Evolutionary conservation across 345 rosid genomes (phyloP).

Genomic region (Arabidopsis thaliana): DNA sequence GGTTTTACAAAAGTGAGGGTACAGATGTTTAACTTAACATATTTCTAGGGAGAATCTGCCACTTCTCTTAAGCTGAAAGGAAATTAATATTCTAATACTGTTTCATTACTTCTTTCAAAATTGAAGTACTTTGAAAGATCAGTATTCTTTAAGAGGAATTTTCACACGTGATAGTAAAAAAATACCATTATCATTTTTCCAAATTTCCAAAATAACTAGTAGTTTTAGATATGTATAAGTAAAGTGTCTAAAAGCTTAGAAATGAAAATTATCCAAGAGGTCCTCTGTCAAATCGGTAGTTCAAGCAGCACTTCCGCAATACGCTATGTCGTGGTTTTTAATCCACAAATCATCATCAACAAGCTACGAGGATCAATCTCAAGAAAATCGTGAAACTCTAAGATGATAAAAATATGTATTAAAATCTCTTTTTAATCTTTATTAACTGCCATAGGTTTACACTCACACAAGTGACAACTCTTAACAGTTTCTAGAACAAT

Average conservation of each 20-base stretch:
- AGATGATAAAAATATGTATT: background rate
- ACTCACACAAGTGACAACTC: constrained; percentile 2
- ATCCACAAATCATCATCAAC: too few species aligned
- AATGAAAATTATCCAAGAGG: background rate
- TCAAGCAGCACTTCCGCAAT: too few species aligned
- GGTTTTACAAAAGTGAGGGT: constrained; percentile 10
- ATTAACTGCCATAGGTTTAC: constrained; percentile 11
- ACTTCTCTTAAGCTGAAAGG: constrained; percentile 33
- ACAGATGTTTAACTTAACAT: constrained; percentile 25
- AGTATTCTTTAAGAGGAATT: background rate
- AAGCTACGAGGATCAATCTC: too few species aligned
- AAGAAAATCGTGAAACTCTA: too few species aligned
- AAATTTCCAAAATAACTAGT: background rate
- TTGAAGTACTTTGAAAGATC: background rate
- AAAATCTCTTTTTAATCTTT: background rate
- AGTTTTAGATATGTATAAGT: background rate
- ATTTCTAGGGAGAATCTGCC: constrained; percentile 17
- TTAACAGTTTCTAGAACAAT: background rate
- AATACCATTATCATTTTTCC: background rate
- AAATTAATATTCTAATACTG: constrained; percentile 32
- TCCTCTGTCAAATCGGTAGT: too few species aligned
- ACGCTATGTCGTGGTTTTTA: too few species aligned
- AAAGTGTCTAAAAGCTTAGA: background rate
- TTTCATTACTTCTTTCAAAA: constrained; percentile 9
- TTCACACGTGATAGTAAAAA: background rate